A percentile compares a stretch with the other conserved stretches of the same genome.
Conservation (phyloP, 2,329 filamentous ascomycete genomes). For the Pseudovirgaria hyperparasitica region DNA sequence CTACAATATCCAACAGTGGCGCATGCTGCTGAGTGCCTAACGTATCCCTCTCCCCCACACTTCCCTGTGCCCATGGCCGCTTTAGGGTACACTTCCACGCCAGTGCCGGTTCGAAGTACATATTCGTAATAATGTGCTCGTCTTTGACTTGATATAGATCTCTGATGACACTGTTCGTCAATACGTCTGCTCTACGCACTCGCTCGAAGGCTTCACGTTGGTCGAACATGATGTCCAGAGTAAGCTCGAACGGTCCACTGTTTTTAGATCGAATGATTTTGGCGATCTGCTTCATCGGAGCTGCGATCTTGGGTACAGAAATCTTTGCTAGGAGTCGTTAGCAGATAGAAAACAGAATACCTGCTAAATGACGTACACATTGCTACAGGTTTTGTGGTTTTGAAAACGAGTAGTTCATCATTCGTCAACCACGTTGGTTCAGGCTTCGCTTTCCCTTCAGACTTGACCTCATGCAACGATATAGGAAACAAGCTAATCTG, state of each 20-base stretch:
- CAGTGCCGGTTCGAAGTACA: conserved; percentile 33
- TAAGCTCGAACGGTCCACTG: conserved; percentile 39
- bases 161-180: conserved; percentile 16
- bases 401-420: too few species aligned
- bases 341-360: too few species aligned
- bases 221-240: conserved; percentile 39
- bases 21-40: conserved; percentile 29
- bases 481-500: too few species aligned
- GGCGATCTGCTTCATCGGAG: conserved; percentile 28
- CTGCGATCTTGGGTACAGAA: conserved; percentile 8
- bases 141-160: conserved; percentile 14
- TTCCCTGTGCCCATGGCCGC: conserved; percentile 18
- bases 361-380: too few species aligned
- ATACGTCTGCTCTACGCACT: conserved; percentile 24
- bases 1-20: conserved; percentile 15
- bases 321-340: conserved; percentile 5
- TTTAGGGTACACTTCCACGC: conserved; percentile 37
- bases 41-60: conserved; percentile 35
- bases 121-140: conserved; percentile 17
- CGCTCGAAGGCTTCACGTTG: conserved; percentile 19
- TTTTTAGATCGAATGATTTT: conserved; percentile 40
- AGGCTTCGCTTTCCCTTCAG: too few species aligned
- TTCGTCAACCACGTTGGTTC: too few species aligned
- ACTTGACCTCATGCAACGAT: too few species aligned
- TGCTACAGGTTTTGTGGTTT: too few species aligned